A percentile compares a stretch with the other conserved stretches of the same genome.
Evolutionary conservation across 1,284 basidiomycete genomes (phyloP).

Genomic region (Bjerkandera adusta): DNA sequence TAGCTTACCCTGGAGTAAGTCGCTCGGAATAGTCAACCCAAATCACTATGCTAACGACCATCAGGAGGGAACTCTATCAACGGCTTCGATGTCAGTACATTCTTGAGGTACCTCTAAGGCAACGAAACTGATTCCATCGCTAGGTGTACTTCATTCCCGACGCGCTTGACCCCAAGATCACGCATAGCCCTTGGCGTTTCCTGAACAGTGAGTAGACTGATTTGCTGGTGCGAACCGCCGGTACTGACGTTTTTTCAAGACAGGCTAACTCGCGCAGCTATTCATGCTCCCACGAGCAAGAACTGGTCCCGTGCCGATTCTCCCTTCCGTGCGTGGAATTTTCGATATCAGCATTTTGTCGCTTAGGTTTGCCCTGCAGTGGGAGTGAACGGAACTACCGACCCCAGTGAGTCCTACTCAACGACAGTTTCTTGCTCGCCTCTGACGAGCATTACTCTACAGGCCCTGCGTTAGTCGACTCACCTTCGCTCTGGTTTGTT

Average conservation of each 20-base stretch:
- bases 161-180: conserved; percentile 45
- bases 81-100: conserved; percentile 18
- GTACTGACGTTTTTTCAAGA: conserved; percentile 34
- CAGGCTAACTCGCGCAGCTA: conserved; percentile 45
- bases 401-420: not conserved
- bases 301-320: conserved; percentile 52
- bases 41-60: conserved; percentile 1
- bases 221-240: not conserved
- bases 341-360: not conserved
- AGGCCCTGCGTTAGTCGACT: not conserved
- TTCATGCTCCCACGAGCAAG: conserved; percentile 63
- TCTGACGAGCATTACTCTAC: not conserved
- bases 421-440: not conserved
- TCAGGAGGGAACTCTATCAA: conserved; percentile 14
- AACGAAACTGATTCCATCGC: not conserved
- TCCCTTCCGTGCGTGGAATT: conserved; percentile 43
- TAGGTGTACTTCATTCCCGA: conserved; percentile 56
- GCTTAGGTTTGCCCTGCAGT: too few relatives aligned
- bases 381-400: not conserved
- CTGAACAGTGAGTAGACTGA: conserved; percentile 45
- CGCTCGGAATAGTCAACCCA: not conserved
- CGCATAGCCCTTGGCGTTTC: conserved; percentile 48
- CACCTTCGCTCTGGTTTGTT: not conserved
- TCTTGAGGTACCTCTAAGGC: not conserved
- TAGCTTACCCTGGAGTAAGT: conserved; percentile 62